Evolutionary conservation across 2,329 filamentous ascomycete genomes (phyloP), one percentile per base, ranked within the genome.

Genomic region (Aureobasidium zeae): DNA sequence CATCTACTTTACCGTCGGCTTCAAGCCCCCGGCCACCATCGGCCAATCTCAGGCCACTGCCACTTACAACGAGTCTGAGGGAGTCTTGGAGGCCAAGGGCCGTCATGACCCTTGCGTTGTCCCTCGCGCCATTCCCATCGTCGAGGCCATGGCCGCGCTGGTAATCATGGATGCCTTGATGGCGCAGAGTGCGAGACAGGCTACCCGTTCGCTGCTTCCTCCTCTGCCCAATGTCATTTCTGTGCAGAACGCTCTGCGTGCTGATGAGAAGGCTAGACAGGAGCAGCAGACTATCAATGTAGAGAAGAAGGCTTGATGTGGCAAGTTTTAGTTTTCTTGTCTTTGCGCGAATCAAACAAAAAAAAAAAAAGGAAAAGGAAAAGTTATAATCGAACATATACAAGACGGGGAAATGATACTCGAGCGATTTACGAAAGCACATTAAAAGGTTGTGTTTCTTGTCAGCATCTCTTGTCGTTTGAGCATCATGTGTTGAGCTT

Each of bases 21-120:
- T 96, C 77, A 96, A 96, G 73, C 85, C 89, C 8, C 80, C 89
- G 2, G 88, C 89, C 21, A 96, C 91, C 3, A 96, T 96, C 59
- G 82, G 85, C 33, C 83, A 89, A 66, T 83, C 84, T 31, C 89
- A 96, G 69, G 74, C 73, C 11, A 96, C 91, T 0, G 79, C 81
- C 7, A 82, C 76, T 8, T 96, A 93, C 64, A 81, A 82, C 48
- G 82, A 81, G 33, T 68, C 72, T 8, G 77, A 83, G 51, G 91
- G 91, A 38, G 68, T 84, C 3, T 71, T 96, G 24, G 85, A 87
- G 50, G 87, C 88, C 38, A 96, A 95, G 74, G 91, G 91, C 16
- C 73, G 91, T 47, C 89, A 96, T 63, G 89, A 96, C 60, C 88
- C 91, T 3, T 93, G 86, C 57, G 89, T 96, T 15, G 86, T 94